These are phyloP conservation scores for Quercus tomentella DNA, from an alignment of 331 rosid species.

Conservation along the genomic window DNA sequence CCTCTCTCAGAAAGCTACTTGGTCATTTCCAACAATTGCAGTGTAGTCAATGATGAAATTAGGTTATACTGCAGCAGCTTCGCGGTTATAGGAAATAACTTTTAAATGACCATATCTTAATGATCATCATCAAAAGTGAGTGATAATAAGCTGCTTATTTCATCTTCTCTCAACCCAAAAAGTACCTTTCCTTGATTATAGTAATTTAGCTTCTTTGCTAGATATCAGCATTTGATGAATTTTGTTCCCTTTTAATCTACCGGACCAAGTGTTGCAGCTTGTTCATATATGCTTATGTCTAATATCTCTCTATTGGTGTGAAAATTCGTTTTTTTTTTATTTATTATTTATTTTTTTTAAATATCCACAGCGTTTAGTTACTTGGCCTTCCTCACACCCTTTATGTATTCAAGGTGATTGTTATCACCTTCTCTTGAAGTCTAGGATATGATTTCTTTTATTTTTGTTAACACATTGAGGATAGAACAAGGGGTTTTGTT, in stretches of 20 bases:
- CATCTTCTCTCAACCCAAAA: conserved; percentile 18
- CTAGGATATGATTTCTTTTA: not conserved
- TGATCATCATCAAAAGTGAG: conserved; percentile 38
- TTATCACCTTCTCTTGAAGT: not conserved
- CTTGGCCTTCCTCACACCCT: not conserved
- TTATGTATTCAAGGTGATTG: not conserved
- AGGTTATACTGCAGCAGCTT: conserved; percentile 32
- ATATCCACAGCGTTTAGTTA: conserved; percentile 3
- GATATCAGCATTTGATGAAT: conserved; percentile 34
- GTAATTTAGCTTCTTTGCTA: conserved; percentile 34
- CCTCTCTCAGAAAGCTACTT: conserved; percentile 62
- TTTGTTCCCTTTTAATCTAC: conserved; percentile 37
- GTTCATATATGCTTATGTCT: conserved; percentile 24
- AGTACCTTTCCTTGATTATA: conserved; percentile 27
- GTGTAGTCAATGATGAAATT: conserved; percentile 48
- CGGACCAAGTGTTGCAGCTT: conserved; percentile 33
- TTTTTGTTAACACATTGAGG: not conserved
- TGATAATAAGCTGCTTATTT: conserved; percentile 26
- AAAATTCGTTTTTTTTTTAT: not conserved
- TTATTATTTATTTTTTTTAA: too few relatives aligned
- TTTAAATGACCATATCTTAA: conserved; percentile 20
- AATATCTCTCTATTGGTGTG: conserved; percentile 9
- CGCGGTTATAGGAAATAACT: conserved; percentile 28
- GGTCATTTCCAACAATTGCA: conserved; percentile 56
- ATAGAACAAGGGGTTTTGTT: not conserved